phyloP scores from a whole-genome alignment of 306 rosid genomes.

The Inga leiocalycina region DNA sequence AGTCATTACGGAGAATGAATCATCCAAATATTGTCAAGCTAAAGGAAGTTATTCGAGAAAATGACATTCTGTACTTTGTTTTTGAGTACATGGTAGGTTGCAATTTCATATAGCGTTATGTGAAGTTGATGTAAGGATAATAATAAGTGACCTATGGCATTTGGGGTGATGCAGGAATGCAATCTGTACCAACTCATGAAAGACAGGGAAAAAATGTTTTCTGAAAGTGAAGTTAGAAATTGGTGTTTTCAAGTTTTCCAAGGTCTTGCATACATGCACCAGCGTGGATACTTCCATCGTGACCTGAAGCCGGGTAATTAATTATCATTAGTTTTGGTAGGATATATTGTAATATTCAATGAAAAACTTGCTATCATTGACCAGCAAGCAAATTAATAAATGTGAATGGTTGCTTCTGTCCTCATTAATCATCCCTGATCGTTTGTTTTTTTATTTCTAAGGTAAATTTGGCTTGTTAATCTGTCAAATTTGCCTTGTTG shows the following conservation, averaged over 20 bases:
- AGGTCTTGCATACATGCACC: conserved; percentile 98
- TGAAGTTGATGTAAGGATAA: neutral
- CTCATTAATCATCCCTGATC: neutral
- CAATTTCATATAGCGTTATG: neutral
- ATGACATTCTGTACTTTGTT: conserved; percentile 85
- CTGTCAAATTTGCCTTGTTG: neutral
- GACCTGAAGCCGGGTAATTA: conserved; percentile 93
- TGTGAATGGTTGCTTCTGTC: conserved; percentile 1
- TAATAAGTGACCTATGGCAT: conserved; percentile 26
- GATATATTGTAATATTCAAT: neutral
- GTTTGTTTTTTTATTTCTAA: neutral
- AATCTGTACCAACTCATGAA: conserved; percentile 96
- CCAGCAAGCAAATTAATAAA: neutral
- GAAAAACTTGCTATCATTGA: neutral
- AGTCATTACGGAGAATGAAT: conserved; percentile 97
- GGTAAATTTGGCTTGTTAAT: conserved; percentile 5
- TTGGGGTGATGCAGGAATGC: conserved; percentile 65
- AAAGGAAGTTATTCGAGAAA: conserved; percentile 94
- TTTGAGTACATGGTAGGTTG: conserved; percentile 91
- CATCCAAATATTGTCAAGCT: conserved; percentile 97
- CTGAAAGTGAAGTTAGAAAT: conserved; percentile 83
- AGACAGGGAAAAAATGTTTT: conserved; percentile 80
- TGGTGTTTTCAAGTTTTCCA: conserved; percentile 99
- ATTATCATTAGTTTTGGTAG: conserved; percentile 9
- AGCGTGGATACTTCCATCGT: conserved; percentile 98